Evolutionary conservation across 2,329 filamentous ascomycete species (phyloP), one percentile per base, ranked within the genome.

Genomic region (Hypoxylon sp.): DNA sequence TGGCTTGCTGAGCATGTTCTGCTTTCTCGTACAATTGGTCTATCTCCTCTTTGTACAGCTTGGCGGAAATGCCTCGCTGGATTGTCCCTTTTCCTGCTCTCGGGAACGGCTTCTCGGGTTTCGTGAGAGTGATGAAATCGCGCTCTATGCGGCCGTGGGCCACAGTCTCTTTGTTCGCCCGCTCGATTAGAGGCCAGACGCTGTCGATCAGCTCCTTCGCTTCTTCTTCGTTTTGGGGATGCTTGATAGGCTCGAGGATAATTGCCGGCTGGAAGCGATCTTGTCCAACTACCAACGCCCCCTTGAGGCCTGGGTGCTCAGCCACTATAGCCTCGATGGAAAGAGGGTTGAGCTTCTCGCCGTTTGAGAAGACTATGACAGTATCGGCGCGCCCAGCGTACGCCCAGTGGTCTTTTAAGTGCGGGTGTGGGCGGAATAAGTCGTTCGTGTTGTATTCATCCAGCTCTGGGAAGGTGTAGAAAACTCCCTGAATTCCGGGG

Each of bases 341-440:
- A 4, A 80, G 72, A 0, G 81, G 81, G 64, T 85, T 85, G 23
- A 84, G 73, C 72, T 85, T 84, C 73, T 83, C 81, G 9, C 82
- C 82, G 45, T 82, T 83, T 2, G 78, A 80, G 13, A 85, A 78
- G n/a, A 84, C 81, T 21, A 84, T 79, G 48, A 84, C 72, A 57
- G 67, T 64, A 30, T 72, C 69, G 23, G 74, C 66, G n/a, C 80
- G 74, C 23, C 79, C 76, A 11, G 73, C 67, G 51, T 77, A 76
- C 23, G 75, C 63, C 79, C 79, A 55, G 17, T 68, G 30, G 34
- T 72, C 53, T n/a, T 52, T 34, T 5, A 71, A 19, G 21, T 25
- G 36, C 19, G 69, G 69, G 28, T 74, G 72, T 9, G 63, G 65
- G 2, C 56, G 62, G 56, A 69, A 74, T 6, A 74, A 36, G 53